Percentiles rank a stretch among this genome's conserved stretches.
Evolutionary conservation across 306 rosid species (phyloP).

Genomic region (Astragalus membranaceus): DNA sequence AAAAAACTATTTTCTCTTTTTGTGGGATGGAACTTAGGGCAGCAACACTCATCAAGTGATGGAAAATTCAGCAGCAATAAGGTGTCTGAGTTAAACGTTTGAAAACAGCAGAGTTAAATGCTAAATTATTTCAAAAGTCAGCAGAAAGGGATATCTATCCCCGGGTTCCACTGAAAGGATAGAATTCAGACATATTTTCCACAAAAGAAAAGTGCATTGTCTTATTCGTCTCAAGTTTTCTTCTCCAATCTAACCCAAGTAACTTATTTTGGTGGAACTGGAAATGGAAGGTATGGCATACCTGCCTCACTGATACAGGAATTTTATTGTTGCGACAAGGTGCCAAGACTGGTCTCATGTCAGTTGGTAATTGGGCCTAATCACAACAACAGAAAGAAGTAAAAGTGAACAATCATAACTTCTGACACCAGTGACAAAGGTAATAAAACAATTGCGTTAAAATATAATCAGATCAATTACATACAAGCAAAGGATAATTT

Average conservation of each 20-base stretch:
- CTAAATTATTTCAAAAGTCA: slow-evolving; percentile 6
- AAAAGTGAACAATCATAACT: slow-evolving; percentile 23
- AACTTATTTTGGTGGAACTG: slow-evolving; percentile 9
- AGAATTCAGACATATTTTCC: slow-evolving; percentile 14
- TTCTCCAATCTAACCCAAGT: not conserved
- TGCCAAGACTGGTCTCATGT: slow-evolving; percentile 80
- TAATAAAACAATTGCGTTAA: slow-evolving; percentile 14
- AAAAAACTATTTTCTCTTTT: not conserved
- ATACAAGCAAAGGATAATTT: slow-evolving; percentile 82
- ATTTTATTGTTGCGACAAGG: slow-evolving; percentile 70
- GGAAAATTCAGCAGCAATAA: slow-evolving; percentile 13
- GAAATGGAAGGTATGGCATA: slow-evolving; percentile 29
- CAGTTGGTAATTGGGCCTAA: slow-evolving; percentile 85
- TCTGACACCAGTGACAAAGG: slow-evolving; percentile 9
- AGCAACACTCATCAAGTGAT: slow-evolving; percentile 7
- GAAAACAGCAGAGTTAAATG: not conserved
- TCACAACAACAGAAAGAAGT: slow-evolving; percentile 34
- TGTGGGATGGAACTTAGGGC: not conserved
- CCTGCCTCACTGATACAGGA: slow-evolving; percentile 89
- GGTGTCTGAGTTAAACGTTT: not conserved
- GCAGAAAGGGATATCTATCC: not conserved
- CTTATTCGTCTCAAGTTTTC: slow-evolving; percentile 3
- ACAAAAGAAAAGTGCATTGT: not conserved
- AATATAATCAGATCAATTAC: slow-evolving; percentile 32
- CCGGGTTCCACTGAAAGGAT: not conserved